Base-by-base conservation (phyloP, 306 rosid species). In the Cucurbita argyrosperma region DNA sequence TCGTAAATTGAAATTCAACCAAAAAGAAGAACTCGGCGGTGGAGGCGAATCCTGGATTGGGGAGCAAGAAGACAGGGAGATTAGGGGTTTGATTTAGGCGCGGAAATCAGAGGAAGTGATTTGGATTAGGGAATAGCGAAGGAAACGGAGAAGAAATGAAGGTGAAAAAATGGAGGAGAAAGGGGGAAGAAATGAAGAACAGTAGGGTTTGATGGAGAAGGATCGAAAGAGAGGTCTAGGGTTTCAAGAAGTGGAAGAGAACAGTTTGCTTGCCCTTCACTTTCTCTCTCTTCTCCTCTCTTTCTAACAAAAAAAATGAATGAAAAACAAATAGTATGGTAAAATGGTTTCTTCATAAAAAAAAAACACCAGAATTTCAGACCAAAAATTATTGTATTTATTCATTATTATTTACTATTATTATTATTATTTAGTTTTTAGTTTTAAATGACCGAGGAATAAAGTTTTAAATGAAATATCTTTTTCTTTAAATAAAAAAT, bases 221-320 rank as follows among this genome's bases (percentile, higher is more conserved):
- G 15, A 90, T 90, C 95, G 97, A 91, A 92, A 96, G 88, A 87
- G 84, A 91, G 92, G 96, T 65, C 79, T 84, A 92, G 92, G 59
- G 92, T 83, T 14, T 88, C 92, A 61, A 87, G 85, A 88, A 86
- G 59, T 70, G 74, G 91, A 88, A 94, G 86, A 91, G 90, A 96
- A 63, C 75, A 83, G 95, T 96, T 93, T 88, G 89, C 96, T 86
- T 87, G 84, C 40, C 8, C 11, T 60, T 2, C 21, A 64, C 47
- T 45, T 81, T 6, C 72, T 82, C 62, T 10, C 83, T 18, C 15
- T 84, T 57, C 46, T 7, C 46, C 15, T 37, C 35, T 21, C 51
- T 40, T 30, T 38, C 71, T 64, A 4, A 64, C 0, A 37, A 42
- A 37, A 14, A 0, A 10, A 61, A 30, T 30, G 35, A 38, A 39